Base-by-base conservation (phyloP, 495 filamentous ascomycete genomes). In the Hapsidospora chrysogenum region DNA sequence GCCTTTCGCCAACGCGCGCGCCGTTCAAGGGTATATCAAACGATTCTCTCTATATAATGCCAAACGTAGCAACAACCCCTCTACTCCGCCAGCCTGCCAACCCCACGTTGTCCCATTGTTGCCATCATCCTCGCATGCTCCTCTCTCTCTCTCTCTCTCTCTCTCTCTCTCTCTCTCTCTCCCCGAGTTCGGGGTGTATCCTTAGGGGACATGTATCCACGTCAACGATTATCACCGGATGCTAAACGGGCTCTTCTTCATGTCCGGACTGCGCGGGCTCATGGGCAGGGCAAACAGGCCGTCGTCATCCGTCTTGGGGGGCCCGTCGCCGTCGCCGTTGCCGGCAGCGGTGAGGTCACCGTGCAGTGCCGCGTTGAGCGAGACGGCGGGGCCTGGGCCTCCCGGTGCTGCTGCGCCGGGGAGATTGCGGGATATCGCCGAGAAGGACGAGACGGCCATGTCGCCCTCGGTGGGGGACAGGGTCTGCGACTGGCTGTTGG, bases 231-330 rank as follows among this genome's bases (percentile, higher is more conserved):
- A n/a, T n/a, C n/a, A n/a, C n/a, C n/a, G 11, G 14, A 68, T 53
- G 38, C 64, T 69, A 45, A 84, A 84, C 6, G 79, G 80, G 44
- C 79, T 86, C 33, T 71, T 74, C 28, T 64, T 68, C 47, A 85
- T 78, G 46, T 85, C 81, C 0, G 83, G 81, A 39, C 77, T 78
- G 21, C 80, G 68, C 6, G 81, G 81, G 41, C 76, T 80, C 63
- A 92, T 68, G 13, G 80, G 77, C 35, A 85, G 67, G 14, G 81
- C 80, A 47, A 87, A 92, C 17, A 86, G 60, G 9, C 76, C 81
- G 29, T 85, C 80, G 45, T 81, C 72, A 0, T 49, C 44, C 37
- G 47, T 40, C 57, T 60, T 46, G 37, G 22, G 13, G n/a, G 31
- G 18, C n/a, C n/a, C n/a, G 9, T 76, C 81, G 28, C 84, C 80